Evolutionary conservation across 2,329 filamentous ascomycete species (phyloP), one percentile per base, ranked within the genome.

Genomic region (Zymoseptoria passerinii): DNA sequence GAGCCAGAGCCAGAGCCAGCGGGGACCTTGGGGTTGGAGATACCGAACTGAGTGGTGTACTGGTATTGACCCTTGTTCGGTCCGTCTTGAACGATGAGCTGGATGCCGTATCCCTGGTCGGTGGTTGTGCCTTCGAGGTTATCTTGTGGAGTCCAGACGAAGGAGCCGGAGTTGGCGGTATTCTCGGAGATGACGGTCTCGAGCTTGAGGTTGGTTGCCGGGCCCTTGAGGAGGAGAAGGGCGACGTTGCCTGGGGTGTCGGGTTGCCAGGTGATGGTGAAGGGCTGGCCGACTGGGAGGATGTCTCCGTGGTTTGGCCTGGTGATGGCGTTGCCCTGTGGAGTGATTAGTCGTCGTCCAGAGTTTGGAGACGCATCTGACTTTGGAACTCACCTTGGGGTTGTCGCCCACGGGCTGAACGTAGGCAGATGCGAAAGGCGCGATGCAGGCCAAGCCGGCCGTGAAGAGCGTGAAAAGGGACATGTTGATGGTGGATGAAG

Each of bases 11-110:
- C 35, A 53, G 59, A 53, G 50, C 60, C 52, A 53, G 69, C 70
- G 28, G 67, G 61, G 54, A 55, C 60, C 2, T 70, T 59, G 51
- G 69, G 57, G 68, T 79, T 80, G 61, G 74, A 76, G 74, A 86
- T 77, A 66, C 83, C 83, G 75, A 85, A 85, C 71, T 85, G 82
- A 58, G 80, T 81, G 48, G 78, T 80, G 73, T 78, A 83, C 52
- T 57, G 55, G 82, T 82, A 86, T 68, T 80, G 73, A 69, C 83
- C 81, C 62, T 76, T 81, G 53, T 52, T 28, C 1, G 50, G 23
- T 1, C 23, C 50, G 23, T 76, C 75, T 67, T 84, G 81, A 63
- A 81, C 81, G 65, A 86, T 81, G 66, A 87, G 72, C 70, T 84
- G 77, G 68, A 86, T 75, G 61, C 83, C 83, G 73, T 85, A 86